Percentiles rank a stretch among this genome's conserved stretches.
These are phyloP conservation scores for Tillandsia leiboldiana DNA, from an alignment of 176 grass and related monocot species.

Conservation along the genomic window DNA sequence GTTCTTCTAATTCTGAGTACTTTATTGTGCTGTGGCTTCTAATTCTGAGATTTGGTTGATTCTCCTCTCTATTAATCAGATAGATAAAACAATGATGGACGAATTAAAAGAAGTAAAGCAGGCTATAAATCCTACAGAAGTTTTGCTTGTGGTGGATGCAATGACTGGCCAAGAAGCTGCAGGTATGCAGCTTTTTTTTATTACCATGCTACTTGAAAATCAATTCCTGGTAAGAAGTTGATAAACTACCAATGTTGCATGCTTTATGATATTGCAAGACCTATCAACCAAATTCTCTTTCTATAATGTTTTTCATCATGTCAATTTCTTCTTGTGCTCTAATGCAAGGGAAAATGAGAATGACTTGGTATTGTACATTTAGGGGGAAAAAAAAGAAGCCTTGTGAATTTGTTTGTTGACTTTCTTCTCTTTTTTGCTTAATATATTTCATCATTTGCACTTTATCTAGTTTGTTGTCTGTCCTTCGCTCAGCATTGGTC, in stretches of 20 bases:
- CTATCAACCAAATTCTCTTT: too few relatives aligned
- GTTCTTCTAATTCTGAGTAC: not conserved
- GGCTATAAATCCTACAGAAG: slow-evolving; percentile 76
- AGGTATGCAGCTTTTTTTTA: slow-evolving; percentile 28
- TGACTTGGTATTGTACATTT: too few relatives aligned
- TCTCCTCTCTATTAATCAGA: slow-evolving; percentile 34
- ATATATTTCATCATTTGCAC: slow-evolving; percentile 8
- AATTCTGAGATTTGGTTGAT: not conserved
- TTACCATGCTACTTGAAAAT: not conserved
- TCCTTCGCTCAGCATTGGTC: slow-evolving; percentile 54
- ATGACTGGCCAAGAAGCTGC: slow-evolving; percentile 99
- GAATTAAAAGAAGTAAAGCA: slow-evolving; percentile 94
- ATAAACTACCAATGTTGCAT: not conserved
- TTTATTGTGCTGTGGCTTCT: not conserved
- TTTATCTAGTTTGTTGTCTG: slow-evolving; percentile 27
- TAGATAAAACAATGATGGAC: slow-evolving; percentile 95
- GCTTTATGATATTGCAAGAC: too few relatives aligned
- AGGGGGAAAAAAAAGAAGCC: too few relatives aligned
- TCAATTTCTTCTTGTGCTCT: too few relatives aligned
- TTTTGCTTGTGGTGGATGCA: slow-evolving; percentile 96
- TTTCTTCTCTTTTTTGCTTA: slow-evolving; percentile 9
- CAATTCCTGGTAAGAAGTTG: not conserved
- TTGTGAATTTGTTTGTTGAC: not conserved
- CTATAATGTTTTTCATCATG: too few relatives aligned
- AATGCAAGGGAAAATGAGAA: too few relatives aligned